Evolutionary conservation across 2,329 filamentous ascomycete genomes (phyloP).

Genomic region (Coniochaeta sp.): DNA sequence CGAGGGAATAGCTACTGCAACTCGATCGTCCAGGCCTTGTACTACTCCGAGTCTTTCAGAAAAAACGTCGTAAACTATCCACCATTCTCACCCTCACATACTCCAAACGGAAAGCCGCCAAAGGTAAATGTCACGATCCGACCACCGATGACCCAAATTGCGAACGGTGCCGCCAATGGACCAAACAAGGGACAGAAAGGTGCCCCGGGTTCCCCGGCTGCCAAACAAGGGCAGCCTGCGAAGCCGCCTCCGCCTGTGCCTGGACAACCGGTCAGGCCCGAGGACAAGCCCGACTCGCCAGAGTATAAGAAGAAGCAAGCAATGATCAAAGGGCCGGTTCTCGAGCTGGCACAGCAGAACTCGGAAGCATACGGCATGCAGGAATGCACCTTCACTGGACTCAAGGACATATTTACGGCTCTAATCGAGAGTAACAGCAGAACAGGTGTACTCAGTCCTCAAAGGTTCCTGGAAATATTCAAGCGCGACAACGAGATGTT

Average conservation of each 20-base stretch:
- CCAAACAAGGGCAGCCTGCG: constrained; percentile 48
- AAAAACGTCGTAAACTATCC: constrained; percentile 92
- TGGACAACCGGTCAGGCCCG: constrained; percentile 56
- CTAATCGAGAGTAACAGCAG: constrained; percentile 74
- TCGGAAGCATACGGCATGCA: constrained; percentile 80
- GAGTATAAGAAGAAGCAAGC: constrained; percentile 98
- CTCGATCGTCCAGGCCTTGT: constrained; percentile 94
- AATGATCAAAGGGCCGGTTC: constrained; percentile 75
- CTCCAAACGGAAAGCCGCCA: constrained; percentile 49
- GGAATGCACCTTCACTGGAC: constrained; percentile 85
- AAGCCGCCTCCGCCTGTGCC: constrained; percentile 42
- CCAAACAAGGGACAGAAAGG: constrained; percentile 40
- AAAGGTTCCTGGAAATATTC: constrained; percentile 88
- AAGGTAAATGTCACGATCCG: constrained; percentile 56
- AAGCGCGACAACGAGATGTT: constrained; percentile 97
- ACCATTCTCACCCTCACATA: constrained; percentile 59
- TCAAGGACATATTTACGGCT: constrained; percentile 94
- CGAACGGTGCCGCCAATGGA: constrained; percentile 28
- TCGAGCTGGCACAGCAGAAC: constrained; percentile 80
- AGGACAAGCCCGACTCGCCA: constrained; percentile 89
- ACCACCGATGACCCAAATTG: constrained; percentile 42
- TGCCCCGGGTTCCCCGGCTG: constrained; percentile 46
- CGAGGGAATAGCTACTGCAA: constrained; percentile 74
- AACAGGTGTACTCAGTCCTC: constrained; percentile 84
- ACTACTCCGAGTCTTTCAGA: constrained; percentile 90